Percentiles rank a stretch among this genome's conserved stretches.
Evolutionary conservation across 2,329 filamentous ascomycete genomes (phyloP).

Genomic region (Xylaria sp.): DNA sequence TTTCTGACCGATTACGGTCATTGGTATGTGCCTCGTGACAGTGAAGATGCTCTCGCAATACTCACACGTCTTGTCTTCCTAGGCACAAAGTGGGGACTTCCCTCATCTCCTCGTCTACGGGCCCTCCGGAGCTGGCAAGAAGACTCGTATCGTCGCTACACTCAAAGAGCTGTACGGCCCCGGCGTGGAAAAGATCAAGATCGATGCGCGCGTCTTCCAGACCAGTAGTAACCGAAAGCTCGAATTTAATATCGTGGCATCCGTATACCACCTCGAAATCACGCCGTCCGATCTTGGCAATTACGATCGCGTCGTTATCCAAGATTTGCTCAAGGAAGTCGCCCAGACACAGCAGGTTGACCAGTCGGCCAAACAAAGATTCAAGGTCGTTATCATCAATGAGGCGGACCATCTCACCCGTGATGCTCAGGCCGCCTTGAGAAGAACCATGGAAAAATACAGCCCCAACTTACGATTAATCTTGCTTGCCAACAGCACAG

Average conservation of each 20-base stretch:
- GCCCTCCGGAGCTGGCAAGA: slow-evolving; percentile 95
- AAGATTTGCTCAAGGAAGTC: slow-evolving; percentile 96
- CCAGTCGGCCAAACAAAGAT: slow-evolving; percentile 85
- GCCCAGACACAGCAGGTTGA: slow-evolving; percentile 99
- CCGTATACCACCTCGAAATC: slow-evolving; percentile 97
- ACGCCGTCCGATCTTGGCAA: slow-evolving; percentile 96
- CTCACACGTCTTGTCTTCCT: slow-evolving; percentile 26
- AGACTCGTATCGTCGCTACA: slow-evolving; percentile 95
- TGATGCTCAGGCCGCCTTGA: slow-evolving; percentile 93
- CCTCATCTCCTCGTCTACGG: slow-evolving; percentile 97
- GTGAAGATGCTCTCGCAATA: neutral
- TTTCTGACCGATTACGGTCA: slow-evolving; percentile 87
- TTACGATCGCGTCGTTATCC: slow-evolving; percentile 94
- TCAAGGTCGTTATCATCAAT: slow-evolving; percentile 99
- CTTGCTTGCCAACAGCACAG: slow-evolving; percentile 92
- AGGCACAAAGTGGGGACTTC: slow-evolving; percentile 98
- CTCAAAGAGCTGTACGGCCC: slow-evolving; percentile 94
- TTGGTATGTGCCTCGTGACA: slow-evolving; percentile 68
- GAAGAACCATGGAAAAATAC: slow-evolving; percentile 99
- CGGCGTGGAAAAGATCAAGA: slow-evolving; percentile 99
- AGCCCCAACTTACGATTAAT: slow-evolving; percentile 94
- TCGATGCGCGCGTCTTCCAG: slow-evolving; percentile 96
- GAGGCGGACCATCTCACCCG: slow-evolving; percentile 94
- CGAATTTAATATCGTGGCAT: slow-evolving; percentile 98
- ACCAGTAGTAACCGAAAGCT: slow-evolving; percentile 96